phyloP scores from a whole-genome alignment of 495 filamentous ascomycete species.

The Talaromyces adpressus region DNA sequence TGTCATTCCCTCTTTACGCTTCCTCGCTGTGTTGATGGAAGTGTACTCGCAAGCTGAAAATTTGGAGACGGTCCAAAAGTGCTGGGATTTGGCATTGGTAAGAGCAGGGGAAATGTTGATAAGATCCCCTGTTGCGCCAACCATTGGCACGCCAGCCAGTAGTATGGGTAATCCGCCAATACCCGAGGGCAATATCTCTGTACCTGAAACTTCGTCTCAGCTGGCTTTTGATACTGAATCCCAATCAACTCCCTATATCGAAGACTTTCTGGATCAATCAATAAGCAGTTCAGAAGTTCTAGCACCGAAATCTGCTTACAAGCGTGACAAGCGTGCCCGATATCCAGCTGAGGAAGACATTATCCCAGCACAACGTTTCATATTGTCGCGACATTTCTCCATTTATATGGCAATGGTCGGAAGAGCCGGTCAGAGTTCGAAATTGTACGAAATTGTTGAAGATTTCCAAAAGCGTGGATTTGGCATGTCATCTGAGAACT shows the following conservation, averaged over 20 bases:
- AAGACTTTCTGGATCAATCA: background rate
- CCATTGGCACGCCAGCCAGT: background rate
- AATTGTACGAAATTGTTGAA: conserved; percentile 42
- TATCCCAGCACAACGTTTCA: conserved; percentile 48
- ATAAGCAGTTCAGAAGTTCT: background rate
- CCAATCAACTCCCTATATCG: background rate
- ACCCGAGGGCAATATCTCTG: background rate
- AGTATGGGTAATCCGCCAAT: background rate
- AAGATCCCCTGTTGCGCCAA: conserved; percentile 12
- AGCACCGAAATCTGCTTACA: background rate
- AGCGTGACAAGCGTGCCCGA: background rate
- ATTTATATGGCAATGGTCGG: conserved; percentile 55
- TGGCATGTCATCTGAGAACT: conserved; percentile 49
- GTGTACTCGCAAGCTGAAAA: conserved; percentile 48
- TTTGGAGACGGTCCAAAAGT: conserved; percentile 51
- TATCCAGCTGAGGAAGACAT: conserved; percentile 22
- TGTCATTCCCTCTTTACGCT: conserved; percentile 38
- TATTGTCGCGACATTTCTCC: conserved; percentile 48
- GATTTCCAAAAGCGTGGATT: conserved; percentile 56
- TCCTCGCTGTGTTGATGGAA: conserved; percentile 61
- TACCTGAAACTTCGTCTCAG: background rate
- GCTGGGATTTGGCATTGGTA: conserved; percentile 55
- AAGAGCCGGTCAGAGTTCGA: conserved; percentile 33
- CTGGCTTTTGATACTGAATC: background rate
- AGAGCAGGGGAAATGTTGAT: conserved; percentile 40